phyloP scores from a whole-genome alignment of 441 rosid species.

The Croton setiger region DNA sequence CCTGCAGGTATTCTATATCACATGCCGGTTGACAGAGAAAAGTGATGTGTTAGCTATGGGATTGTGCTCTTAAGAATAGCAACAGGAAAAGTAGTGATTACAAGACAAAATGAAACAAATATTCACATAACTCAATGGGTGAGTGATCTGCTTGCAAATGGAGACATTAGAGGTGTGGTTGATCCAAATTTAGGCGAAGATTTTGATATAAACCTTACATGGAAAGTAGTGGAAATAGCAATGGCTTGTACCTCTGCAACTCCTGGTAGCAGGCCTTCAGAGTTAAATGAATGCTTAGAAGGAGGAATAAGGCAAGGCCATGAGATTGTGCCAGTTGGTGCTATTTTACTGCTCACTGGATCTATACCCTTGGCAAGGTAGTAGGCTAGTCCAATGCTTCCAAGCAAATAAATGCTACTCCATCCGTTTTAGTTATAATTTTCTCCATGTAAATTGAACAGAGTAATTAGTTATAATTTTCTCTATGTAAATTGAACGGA shows the following conservation, averaged over 20 bases:
- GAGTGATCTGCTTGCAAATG: slow-evolving; percentile 37
- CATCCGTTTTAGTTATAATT: too few species aligned
- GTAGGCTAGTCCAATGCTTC: too few species aligned
- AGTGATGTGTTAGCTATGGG: slow-evolving; percentile 64
- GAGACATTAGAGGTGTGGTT: slow-evolving; percentile 41
- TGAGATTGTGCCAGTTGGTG: too few species aligned
- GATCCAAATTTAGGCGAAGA: slow-evolving; percentile 49
- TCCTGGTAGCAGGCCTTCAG: slow-evolving; percentile 37
- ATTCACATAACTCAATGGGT: slow-evolving; percentile 47
- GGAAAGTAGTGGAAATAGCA: slow-evolving; percentile 60
- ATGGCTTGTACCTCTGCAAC: slow-evolving; percentile 37
- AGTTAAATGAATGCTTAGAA: slow-evolving; percentile 42
- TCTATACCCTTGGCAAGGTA: slow-evolving; percentile 7
- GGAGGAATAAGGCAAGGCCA: slow-evolving; percentile 17
- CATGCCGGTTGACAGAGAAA: slow-evolving; percentile 26
- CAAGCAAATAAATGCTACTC: too few species aligned
- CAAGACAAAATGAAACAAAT: slow-evolving; percentile 16
- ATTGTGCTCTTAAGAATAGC: slow-evolving; percentile 45
- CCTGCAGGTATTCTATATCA: slow-evolving; percentile 7
- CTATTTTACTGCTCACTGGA: not conserved
- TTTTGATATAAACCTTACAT: slow-evolving; percentile 34
- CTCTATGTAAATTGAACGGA: too few species aligned
- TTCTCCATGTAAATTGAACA: too few species aligned
- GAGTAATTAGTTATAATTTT: too few species aligned
- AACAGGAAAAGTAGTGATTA: slow-evolving; percentile 37